phyloP scores from a whole-genome alignment of 1,284 basidiomycete species.

The Coniophora puteana region DNA sequence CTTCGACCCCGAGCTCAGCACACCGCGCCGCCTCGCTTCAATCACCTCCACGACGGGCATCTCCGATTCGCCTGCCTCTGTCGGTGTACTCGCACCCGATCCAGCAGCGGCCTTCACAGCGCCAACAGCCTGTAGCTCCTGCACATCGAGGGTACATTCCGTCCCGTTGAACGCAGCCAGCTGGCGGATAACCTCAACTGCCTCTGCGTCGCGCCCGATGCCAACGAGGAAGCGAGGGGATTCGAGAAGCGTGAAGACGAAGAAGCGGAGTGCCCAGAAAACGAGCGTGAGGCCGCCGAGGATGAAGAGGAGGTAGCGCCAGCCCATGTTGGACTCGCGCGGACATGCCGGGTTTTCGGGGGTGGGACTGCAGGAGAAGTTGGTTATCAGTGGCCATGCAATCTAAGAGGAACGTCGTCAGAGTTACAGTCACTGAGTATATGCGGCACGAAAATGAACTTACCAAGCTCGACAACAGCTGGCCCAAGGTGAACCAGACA shows the following conservation, averaged over 20 bases:
- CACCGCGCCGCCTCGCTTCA: constrained; percentile 4
- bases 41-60: too few species aligned
- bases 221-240: constrained; percentile 63
- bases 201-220: constrained; percentile 59
- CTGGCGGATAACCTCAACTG: constrained; percentile 53
- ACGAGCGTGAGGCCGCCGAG: constrained; percentile 49
- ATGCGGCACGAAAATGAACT: too few species aligned
- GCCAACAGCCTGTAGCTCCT: constrained; percentile 34
- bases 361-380: constrained; percentile 39
- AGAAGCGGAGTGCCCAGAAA: constrained; percentile 55
- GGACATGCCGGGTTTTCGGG: constrained; percentile 30
- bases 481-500: constrained; percentile 70
- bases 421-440: constrained; percentile 22
- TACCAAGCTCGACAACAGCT: constrained; percentile 61
- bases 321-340: constrained; percentile 49
- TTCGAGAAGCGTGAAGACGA: constrained; percentile 57
- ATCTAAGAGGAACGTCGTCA: constrained; percentile 22
- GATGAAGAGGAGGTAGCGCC: constrained; percentile 47
- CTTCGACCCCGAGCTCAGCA: constrained; percentile 34
- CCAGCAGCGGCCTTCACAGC: constrained; percentile 11
- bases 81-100: too few species aligned
- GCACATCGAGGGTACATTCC: constrained; percentile 33
- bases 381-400: constrained; percentile 48
- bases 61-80: not conserved
- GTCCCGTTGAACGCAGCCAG: constrained; percentile 60